phyloP scores from a whole-genome alignment of 192 early-diverging fungal genomes.

The Linnemannia hyalina region DNA sequence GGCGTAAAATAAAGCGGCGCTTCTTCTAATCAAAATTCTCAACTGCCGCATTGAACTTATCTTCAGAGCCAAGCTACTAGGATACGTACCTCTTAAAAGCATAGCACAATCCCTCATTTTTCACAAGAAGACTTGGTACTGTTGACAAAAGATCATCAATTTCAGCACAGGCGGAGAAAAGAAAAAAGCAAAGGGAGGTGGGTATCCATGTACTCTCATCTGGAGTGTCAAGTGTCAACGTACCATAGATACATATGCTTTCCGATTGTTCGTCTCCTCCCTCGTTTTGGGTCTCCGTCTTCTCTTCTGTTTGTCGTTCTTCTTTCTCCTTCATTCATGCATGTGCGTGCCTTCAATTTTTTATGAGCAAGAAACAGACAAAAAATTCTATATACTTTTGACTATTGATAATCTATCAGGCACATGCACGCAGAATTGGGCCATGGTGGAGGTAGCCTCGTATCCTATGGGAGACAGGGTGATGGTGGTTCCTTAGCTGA shows the following conservation, averaged over 20 bases:
- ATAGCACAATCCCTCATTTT: too few species aligned
- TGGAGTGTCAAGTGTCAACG: neutral
- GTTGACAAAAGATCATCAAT: too few species aligned
- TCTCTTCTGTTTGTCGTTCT: neutral
- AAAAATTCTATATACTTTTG: neutral
- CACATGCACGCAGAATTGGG: neutral
- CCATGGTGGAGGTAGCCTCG: too few species aligned
- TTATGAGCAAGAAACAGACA: conserved; percentile 1
- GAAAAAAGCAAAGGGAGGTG: too few species aligned
- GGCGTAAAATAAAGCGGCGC: neutral
- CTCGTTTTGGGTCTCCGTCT: neutral
- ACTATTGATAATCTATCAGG: neutral
- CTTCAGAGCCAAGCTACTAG: too few species aligned
- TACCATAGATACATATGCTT: neutral
- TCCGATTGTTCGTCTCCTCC: neutral
- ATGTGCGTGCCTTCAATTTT: neutral
- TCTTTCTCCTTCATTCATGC: neutral
- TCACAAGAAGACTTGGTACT: too few species aligned
- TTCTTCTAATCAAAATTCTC: neutral
- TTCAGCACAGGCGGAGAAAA: too few species aligned
- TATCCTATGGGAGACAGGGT: too few species aligned
- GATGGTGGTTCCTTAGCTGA: too few species aligned
- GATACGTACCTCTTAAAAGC: too few species aligned
- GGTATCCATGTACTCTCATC: too few species aligned
- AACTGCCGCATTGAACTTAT: too few species aligned